These are phyloP conservation scores for Sophora flavescens DNA, from an alignment of 306 rosid species.

Conservation along the genomic window DNA sequence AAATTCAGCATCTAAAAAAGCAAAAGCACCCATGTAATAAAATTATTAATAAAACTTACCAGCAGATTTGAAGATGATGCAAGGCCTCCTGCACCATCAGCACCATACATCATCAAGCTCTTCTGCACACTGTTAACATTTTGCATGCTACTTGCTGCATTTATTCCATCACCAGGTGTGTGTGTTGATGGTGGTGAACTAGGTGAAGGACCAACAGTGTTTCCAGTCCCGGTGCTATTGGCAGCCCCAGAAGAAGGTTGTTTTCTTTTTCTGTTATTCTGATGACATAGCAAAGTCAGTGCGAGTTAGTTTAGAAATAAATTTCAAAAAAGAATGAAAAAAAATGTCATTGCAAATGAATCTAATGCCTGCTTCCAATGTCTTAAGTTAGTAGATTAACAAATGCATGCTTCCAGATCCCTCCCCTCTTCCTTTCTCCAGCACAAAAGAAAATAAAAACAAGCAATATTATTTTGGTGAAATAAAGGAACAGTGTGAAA, in stretches of 20 bases:
- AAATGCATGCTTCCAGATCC: constrained; percentile 3
- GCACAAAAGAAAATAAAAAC: not conserved
- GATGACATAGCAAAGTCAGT: constrained; percentile 34
- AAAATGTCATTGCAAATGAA: constrained; percentile 23
- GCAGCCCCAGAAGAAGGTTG: constrained; percentile 86
- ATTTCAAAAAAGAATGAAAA: not conserved
- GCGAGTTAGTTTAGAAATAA: constrained; percentile 30
- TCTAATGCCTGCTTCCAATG: not conserved
- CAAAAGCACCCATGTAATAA: not conserved
- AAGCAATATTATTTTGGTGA: no score
- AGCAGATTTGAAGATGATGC: constrained; percentile 83
- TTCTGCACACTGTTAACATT: constrained; percentile 71
- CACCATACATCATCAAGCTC: constrained; percentile 73
- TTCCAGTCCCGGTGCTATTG: constrained; percentile 97
- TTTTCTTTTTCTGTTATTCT: constrained; percentile 77
- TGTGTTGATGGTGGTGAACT: constrained; percentile 93
- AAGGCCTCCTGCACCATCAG: constrained; percentile 84
- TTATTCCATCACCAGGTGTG: constrained; percentile 82
- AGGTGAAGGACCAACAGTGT: constrained; percentile 84
- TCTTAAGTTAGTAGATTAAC: not conserved
- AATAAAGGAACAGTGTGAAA: constrained; percentile 5
- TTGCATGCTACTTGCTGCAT: constrained; percentile 75
- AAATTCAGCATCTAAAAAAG: constrained; percentile 27
- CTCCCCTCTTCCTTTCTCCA: constrained; percentile 32
- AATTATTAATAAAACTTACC: constrained; percentile 53